Conservation (phyloP, 352 stramenopile species). For the Globisporangium iwayamae region DNA sequence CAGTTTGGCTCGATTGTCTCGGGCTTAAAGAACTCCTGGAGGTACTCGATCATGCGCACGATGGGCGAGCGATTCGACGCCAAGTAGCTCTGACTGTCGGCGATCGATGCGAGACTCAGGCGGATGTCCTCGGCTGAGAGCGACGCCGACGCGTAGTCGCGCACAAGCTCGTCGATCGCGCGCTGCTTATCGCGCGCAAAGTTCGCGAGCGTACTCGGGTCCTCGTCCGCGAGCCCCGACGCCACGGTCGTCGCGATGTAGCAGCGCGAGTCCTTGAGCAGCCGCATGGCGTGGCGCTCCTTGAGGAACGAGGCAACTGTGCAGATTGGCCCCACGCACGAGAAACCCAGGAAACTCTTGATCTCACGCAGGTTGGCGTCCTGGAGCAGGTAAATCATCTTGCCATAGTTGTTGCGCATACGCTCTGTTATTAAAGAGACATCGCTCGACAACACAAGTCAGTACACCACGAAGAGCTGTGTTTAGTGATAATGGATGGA, state of each 20-base stretch:
- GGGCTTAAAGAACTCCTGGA: constrained; percentile 54
- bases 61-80: constrained; percentile 56
- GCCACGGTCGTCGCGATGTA: constrained; percentile 54
- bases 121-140: constrained; percentile 54
- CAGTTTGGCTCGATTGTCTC: constrained; percentile 38
- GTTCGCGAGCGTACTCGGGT: constrained; percentile 9
- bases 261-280: constrained; percentile 76
- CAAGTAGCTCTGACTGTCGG: constrained; percentile 61
- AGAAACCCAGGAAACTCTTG: constrained; percentile 72
- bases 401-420: constrained; percentile 92
- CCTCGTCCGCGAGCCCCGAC: constrained; percentile 9
- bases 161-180: constrained; percentile 27
- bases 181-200: constrained; percentile 20
- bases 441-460: no score
- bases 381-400: constrained; percentile 94
- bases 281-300: constrained; percentile 45
- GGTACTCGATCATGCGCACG: constrained; percentile 56
- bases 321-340: constrained; percentile 53
- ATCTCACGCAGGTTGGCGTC: constrained; percentile 83
- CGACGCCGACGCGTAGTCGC: constrained; percentile 42
- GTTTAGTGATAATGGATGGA: not conserved
- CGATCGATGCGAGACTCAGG: constrained; percentile 44
- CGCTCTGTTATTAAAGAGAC: constrained; percentile 24
- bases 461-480: not conserved
- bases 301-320: constrained; percentile 82